Evolutionary conservation across 345 rosid species (phyloP).

Genomic region (Lepidium sativum): DNA sequence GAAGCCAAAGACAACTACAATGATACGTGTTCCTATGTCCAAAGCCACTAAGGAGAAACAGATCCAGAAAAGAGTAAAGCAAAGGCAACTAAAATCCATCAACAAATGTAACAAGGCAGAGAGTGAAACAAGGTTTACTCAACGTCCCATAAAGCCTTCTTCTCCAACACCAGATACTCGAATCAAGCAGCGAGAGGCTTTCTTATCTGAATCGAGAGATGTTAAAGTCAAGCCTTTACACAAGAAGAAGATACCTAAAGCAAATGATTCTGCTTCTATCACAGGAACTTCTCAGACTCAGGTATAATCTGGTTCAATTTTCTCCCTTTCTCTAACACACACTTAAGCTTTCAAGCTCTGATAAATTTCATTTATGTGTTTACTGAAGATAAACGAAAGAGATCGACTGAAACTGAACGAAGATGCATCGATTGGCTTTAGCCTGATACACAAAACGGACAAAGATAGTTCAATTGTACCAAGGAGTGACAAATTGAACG

Average conservation of each 20-base stretch:
- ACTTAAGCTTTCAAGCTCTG: neutral
- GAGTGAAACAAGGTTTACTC: slow-evolving; percentile 20
- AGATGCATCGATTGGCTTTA: slow-evolving; percentile 40
- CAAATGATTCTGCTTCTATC: slow-evolving; percentile 16
- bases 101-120: slow-evolving; percentile 31
- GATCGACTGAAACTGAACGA: slow-evolving; percentile 32
- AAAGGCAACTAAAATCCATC: slow-evolving; percentile 16
- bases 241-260: slow-evolving; percentile 26
- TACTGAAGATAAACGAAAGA: neutral
- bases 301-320: slow-evolving; percentile 29
- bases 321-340: neutral
- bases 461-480: slow-evolving; percentile 15
- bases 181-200: slow-evolving; percentile 47
- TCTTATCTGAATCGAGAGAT: slow-evolving; percentile 33
- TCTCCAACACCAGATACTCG: slow-evolving; percentile 31
- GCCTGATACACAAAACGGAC: slow-evolving; percentile 35
- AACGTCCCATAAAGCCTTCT: slow-evolving; percentile 31
- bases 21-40: neutral
- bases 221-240: slow-evolving; percentile 28
- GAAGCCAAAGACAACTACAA: slow-evolving; percentile 16
- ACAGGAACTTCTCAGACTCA: slow-evolving; percentile 40
- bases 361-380: neutral
- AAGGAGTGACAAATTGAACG: slow-evolving; percentile 13
- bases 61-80: slow-evolving; percentile 18
- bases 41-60: slow-evolving; percentile 18